phyloP scores from a whole-genome alignment of 805 yeast species.

The Schwanniomyces yamadae region DNA sequence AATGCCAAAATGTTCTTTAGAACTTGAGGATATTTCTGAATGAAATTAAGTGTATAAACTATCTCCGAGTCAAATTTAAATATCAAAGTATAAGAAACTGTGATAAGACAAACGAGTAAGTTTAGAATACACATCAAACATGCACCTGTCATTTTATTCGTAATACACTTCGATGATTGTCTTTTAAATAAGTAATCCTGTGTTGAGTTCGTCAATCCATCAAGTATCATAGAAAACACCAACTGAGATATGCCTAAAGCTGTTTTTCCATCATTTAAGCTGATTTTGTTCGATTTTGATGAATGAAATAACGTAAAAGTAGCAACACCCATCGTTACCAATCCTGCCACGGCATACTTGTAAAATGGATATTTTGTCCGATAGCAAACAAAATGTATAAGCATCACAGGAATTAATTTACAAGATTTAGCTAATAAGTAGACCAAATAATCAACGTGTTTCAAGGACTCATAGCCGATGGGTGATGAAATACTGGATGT shows the following conservation, averaged over 20 bases:
- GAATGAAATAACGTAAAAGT: constrained; percentile 63
- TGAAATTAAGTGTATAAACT: constrained; percentile 47
- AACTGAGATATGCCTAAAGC: constrained; percentile 62
- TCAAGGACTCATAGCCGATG: constrained; percentile 71
- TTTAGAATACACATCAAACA: constrained; percentile 78
- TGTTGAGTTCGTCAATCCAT: constrained; percentile 90
- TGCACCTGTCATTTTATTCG: constrained; percentile 67
- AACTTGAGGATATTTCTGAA: constrained; percentile 51
- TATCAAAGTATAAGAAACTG: constrained; percentile 46
- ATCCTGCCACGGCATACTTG: constrained; percentile 73
- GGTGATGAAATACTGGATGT: constrained; percentile 85
- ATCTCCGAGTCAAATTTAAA: constrained; percentile 48
- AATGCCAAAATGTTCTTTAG: constrained; percentile 61
- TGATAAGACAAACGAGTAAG: constrained; percentile 43
- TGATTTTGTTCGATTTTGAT: constrained; percentile 23
- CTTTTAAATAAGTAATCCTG: constrained; percentile 79
- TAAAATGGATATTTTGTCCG: constrained; percentile 67
- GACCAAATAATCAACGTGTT: constrained; percentile 83
- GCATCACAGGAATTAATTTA: constrained; percentile 91
- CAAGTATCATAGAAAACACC: constrained; percentile 65
- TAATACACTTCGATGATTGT: constrained; percentile 18
- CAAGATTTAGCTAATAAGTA: constrained; percentile 88
- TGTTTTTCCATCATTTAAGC: constrained; percentile 42
- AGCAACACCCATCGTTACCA: constrained; percentile 83
- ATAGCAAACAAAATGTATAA: constrained; percentile 72